phyloP scores from a whole-genome alignment of 352 stramenopile genomes.

The Phytophthora pisi region DNA sequence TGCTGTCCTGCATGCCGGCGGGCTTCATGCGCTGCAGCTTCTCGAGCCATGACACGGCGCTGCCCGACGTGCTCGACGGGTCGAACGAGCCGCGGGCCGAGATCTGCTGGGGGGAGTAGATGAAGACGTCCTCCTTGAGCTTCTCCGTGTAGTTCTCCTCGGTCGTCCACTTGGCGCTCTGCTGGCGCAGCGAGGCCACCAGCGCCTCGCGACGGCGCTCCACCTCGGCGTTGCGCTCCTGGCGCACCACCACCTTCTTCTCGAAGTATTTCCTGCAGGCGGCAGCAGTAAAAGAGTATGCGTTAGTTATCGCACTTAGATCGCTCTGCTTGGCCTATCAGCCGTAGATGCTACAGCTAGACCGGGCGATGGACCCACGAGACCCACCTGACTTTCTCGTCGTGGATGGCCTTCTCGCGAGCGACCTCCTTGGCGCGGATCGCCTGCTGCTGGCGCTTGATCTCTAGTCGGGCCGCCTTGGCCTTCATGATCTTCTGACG shows the following conservation, averaged over 20 bases:
- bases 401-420: slow-evolving; percentile 78
- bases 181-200: slow-evolving; percentile 60
- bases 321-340: background rate
- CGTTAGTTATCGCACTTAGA: background rate
- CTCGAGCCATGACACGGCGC: slow-evolving; percentile 85
- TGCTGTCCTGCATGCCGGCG: slow-evolving; percentile 46
- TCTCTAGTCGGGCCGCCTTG: slow-evolving; percentile 85
- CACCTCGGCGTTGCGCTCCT: slow-evolving; percentile 61
- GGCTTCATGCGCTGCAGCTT: slow-evolving; percentile 90
- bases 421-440: slow-evolving; percentile 84
- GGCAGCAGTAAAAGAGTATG: background rate
- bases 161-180: slow-evolving; percentile 77
- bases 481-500: slow-evolving; percentile 87
- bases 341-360: background rate
- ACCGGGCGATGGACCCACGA: background rate
- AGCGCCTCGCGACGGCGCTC: slow-evolving; percentile 74
- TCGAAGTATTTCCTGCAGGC: slow-evolving; percentile 68
- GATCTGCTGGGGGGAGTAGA: slow-evolving; percentile 82
- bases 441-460: slow-evolving; percentile 87
- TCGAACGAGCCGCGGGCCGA: slow-evolving; percentile 72
- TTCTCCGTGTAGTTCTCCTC: slow-evolving; percentile 75
- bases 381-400: slow-evolving; percentile 73
- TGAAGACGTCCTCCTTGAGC: slow-evolving; percentile 86
- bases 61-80: slow-evolving; percentile 65
- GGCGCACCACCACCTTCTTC: slow-evolving; percentile 79